phyloP scores from a whole-genome alignment of 1,284 basidiomycete genomes.

The Sphagnurus paluster region DNA sequence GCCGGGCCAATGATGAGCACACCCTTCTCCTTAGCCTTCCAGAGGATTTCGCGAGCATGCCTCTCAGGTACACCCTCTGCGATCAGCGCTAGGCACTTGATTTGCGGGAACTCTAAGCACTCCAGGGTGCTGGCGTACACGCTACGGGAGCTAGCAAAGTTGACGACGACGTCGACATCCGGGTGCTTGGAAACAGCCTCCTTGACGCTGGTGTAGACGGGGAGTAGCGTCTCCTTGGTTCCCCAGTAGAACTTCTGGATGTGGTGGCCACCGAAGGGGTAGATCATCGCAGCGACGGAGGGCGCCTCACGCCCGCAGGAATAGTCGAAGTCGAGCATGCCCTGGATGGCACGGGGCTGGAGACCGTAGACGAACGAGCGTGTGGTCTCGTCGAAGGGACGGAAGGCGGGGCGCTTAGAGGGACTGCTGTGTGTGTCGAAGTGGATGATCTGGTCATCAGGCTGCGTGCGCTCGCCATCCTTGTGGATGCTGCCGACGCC shows the following conservation, averaged over 20 bases:
- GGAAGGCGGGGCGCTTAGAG: conserved; percentile 69
- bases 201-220: conserved; percentile 92
- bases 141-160: conserved; percentile 95
- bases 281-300: conserved; percentile 99
- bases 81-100: conserved; percentile 87
- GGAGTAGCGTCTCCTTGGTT: conserved; percentile 97
- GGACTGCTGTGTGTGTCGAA: conserved; percentile 59
- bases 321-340: conserved; percentile 99
- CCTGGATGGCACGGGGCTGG: conserved; percentile 98
- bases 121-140: conserved; percentile 96
- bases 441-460: conserved; percentile 87
- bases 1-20: conserved; percentile 98
- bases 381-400: conserved; percentile 90
- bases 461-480: conserved; percentile 81
- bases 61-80: conserved; percentile 99
- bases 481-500: conserved; percentile 78
- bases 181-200: conserved; percentile 96
- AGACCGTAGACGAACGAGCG: conserved; percentile 98
- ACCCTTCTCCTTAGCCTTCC: conserved; percentile 82
- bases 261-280: conserved; percentile 99
- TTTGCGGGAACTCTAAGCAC: conserved; percentile 69
- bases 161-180: conserved; percentile 97
- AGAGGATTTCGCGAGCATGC: conserved; percentile 95
- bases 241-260: conserved; percentile 99
- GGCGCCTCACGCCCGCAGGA: conserved; percentile 94